Conservation (phyloP, 768 basidiomycete species). For the Auriculariales sp. region DNA sequence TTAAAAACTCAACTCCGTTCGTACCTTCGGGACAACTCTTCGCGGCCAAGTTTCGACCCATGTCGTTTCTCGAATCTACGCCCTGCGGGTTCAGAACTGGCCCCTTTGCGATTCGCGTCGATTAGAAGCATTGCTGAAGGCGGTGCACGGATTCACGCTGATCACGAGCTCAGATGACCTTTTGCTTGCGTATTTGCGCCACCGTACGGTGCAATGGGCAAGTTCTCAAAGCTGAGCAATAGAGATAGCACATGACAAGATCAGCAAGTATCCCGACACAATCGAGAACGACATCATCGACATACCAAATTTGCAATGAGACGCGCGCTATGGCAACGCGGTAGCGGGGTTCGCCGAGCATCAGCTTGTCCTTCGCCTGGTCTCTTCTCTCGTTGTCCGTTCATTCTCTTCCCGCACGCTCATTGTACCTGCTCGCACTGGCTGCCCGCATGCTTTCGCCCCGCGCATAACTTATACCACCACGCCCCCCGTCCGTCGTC, state of each 20-base stretch:
- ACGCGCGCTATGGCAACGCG: neutral
- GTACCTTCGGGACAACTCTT: too few relatives aligned
- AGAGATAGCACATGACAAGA: neutral
- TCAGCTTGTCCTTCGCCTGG: conserved; percentile 8
- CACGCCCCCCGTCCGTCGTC: conserved; percentile 7
- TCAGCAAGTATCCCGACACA: neutral
- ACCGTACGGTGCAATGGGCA: neutral
- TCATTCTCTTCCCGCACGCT: conserved; percentile 23
- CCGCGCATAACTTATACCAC: conserved; percentile 5
- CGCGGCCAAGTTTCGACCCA: too few relatives aligned
- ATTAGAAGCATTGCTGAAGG: too few relatives aligned
- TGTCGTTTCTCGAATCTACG: too few relatives aligned
- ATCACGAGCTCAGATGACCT: too few relatives aligned
- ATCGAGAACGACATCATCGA: neutral
- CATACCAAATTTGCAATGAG: neutral
- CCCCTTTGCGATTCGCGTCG: too few relatives aligned
- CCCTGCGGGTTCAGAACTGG: too few relatives aligned
- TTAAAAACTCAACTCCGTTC: too few relatives aligned
- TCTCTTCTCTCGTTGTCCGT: conserved; percentile 10
- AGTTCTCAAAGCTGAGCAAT: neutral
- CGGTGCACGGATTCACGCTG: too few relatives aligned
- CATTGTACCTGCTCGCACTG: neutral
- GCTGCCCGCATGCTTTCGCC: conserved; percentile 9
- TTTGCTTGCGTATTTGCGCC: too few relatives aligned
- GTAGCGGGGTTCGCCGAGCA: neutral